These are phyloP conservation scores for Ustilago xerochloae DNA, from an alignment of 1,284 basidiomycete genomes.

Conservation along the genomic window DNA sequence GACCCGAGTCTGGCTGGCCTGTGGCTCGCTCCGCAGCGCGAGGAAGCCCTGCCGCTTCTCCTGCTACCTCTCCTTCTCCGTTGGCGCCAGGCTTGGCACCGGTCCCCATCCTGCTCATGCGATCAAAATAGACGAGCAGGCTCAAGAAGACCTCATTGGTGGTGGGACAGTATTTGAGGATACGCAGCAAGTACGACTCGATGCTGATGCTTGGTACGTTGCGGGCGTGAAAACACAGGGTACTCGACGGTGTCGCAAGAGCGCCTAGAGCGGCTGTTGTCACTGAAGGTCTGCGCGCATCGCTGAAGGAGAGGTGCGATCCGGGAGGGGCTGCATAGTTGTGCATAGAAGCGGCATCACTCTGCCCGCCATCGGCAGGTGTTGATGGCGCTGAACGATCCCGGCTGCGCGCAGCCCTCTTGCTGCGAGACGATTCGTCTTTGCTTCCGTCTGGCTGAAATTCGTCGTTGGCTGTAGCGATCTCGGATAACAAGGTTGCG, in stretches of 20 bases:
- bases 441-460: conserved; percentile 55
- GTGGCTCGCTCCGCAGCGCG: conserved; percentile 35
- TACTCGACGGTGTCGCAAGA: conserved; percentile 81
- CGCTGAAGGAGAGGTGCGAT: conserved; percentile 51
- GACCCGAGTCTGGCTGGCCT: conserved; percentile 4
- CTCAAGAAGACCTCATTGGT: conserved; percentile 97
- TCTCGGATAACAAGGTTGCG: conserved; percentile 88
- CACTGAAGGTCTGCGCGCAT: conserved; percentile 53
- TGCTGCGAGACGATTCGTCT: conserved; percentile 28
- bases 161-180: conserved; percentile 97
- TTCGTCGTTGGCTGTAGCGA: conserved; percentile 88
- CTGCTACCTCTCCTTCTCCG: conserved; percentile 42
- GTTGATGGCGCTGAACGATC: conserved; percentile 29
- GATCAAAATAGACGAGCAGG: conserved; percentile 94
- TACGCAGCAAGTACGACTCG: conserved; percentile 91
- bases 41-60: conserved; percentile 51
- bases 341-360: conserved; percentile 1
- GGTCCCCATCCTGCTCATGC: conserved; percentile 76
- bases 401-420: conserved; percentile 25
- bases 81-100: conserved; percentile 52
- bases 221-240: conserved; percentile 92
- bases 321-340: conserved; percentile 31
- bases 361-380: conserved; percentile 6
- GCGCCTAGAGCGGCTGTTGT: conserved; percentile 83
- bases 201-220: conserved; percentile 94